phyloP scores from a whole-genome alignment of 768 basidiomycete species.

The Phaffia tasmanica region DNA sequence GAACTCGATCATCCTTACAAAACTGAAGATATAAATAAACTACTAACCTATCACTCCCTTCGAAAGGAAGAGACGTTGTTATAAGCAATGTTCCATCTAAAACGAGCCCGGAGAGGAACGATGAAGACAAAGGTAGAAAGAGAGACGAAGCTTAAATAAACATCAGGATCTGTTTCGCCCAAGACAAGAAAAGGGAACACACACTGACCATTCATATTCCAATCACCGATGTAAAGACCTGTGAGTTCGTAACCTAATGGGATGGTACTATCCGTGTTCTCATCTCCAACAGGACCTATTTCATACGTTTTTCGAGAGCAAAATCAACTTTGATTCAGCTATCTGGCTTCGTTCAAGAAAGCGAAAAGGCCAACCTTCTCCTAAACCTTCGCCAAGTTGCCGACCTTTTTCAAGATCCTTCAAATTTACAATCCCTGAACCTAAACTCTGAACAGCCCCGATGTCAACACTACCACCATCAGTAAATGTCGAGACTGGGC shows the following conservation, averaged over 20 bases:
- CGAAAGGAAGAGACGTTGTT: slow-evolving; percentile 22
- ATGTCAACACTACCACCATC: too few species aligned
- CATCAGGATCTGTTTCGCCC: too few species aligned
- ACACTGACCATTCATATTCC: slow-evolving; percentile 14
- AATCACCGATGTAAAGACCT: slow-evolving; percentile 19
- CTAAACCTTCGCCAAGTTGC: not conserved
- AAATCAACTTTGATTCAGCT: not conserved
- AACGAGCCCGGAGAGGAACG: not conserved
- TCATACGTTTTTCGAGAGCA: not conserved
- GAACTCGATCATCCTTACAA: too few species aligned
- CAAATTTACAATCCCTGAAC: not conserved
- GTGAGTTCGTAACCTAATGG: slow-evolving; percentile 14
- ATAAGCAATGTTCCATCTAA: slow-evolving; percentile 23
- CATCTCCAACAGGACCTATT: not conserved
- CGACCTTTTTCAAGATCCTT: not conserved
- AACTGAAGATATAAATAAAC: too few species aligned
- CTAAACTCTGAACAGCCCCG: too few species aligned
- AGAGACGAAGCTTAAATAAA: not conserved
- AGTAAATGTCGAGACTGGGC: too few species aligned
- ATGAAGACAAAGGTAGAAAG: not conserved
- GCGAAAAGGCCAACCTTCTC: not conserved
- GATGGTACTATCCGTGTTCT: not conserved
- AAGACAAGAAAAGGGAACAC: not conserved
- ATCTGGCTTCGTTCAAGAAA: not conserved
- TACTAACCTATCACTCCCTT: slow-evolving; percentile 14